phyloP scores from a whole-genome alignment of 805 yeast species.

The Candida vaughaniae region DNA sequence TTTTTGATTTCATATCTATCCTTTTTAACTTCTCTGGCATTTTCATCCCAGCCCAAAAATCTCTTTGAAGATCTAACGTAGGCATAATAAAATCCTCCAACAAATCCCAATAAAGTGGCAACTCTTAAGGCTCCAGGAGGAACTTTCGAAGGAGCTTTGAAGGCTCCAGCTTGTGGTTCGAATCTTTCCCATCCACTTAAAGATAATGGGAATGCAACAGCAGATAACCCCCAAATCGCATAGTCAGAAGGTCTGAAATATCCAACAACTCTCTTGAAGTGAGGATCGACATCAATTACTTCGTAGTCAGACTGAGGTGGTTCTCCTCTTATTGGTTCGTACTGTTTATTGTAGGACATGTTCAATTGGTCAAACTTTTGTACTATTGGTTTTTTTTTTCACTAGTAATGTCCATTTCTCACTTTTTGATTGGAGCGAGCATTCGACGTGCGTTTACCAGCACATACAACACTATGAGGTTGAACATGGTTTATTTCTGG shows the following conservation, averaged over 20 bases:
- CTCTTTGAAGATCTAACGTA: conserved; percentile 67
- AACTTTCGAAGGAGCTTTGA: conserved; percentile 48
- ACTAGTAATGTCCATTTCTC: conserved; percentile 19
- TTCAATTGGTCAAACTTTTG: conserved; percentile 6
- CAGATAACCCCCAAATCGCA: conserved; percentile 42
- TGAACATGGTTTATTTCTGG: too few species aligned
- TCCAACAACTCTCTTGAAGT: conserved; percentile 65
- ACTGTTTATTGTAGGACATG: conserved; percentile 40
- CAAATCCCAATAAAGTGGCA: conserved; percentile 58
- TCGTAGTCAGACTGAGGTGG: conserved; percentile 41
- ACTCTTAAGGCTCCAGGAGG: conserved; percentile 58
- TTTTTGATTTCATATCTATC: conserved; percentile 75
- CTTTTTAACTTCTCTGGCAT: conserved; percentile 62
- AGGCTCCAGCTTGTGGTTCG: conserved; percentile 42
- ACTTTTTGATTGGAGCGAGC: conserved; percentile 35
- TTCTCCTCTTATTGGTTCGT: conserved; percentile 42
- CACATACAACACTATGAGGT: too few species aligned
- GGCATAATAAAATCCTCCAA: conserved; percentile 74
- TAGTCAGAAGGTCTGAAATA: conserved; percentile 72
- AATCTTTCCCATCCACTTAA: conserved; percentile 43
- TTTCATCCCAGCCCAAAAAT: conserved; percentile 78
- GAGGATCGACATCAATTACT: conserved; percentile 76
- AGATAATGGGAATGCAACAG: conserved; percentile 44
- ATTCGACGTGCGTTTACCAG: background rate
- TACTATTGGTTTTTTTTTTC: conserved; percentile 12